Evolutionary conservation across 129 eudicot genomes (phyloP), one percentile per base, ranked within the genome.

Genomic region (Oenanthe sinensis): DNA sequence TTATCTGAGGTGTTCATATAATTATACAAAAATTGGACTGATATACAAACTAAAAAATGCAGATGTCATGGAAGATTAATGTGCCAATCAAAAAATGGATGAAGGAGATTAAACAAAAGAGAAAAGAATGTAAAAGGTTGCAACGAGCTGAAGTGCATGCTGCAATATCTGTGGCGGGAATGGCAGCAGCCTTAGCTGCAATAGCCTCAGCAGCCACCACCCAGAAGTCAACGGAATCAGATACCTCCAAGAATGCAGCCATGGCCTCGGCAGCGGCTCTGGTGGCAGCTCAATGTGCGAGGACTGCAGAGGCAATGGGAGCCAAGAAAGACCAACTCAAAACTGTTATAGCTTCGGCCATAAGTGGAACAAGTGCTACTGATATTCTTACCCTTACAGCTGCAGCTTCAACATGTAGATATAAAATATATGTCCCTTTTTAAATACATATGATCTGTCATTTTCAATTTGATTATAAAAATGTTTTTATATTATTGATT

Each of bases 121-220:
- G 87, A 47, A 95, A 91, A 72, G 97, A 95, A 77, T 89, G 86
- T 0, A 84, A 91, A 85, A 91, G 98, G 62, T 79, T 95, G 70
- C 96, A 91, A 79, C 90, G 81, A 62, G 98, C 98, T 63, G 97
- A 95, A 82, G 90, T 91, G 40, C 96, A 95, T 49, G 97, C 98
- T 74, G 97, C 98, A 45, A 67, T 91, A 43, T 91, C 98, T 8
- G 86, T 95, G 24, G 98, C 98, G 9, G 96, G 98, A 30, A 87
- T 95, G 72, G 98, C 98, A 3, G 97, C 98, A 2, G 96, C 98
- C 60, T 73, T 95, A 68, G 98, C 98, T 8, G 98, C 98, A 75
- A 83, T 91, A 78, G 96, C 72, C 72, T 26, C 98, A 20, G 97
- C 93, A 19, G 96, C 97, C 2, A 90, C 93, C 7, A 93, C 95